phyloP scores from a whole-genome alignment of 2,329 filamentous ascomycete species.

The Fusarium poae region DNA sequence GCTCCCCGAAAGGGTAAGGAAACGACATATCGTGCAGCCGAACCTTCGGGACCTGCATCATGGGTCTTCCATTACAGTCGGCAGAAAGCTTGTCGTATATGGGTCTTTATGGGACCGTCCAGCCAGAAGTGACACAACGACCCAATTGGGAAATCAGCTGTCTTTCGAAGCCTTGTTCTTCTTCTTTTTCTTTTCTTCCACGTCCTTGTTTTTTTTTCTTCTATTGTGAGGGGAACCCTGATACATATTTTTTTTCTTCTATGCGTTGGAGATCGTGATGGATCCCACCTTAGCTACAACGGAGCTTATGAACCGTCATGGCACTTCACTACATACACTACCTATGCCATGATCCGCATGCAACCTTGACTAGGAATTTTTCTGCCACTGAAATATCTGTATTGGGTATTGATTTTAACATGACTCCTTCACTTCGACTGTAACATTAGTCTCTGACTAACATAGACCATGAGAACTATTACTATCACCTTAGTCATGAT shows the following conservation, averaged over 20 bases:
- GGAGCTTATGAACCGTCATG: conserved; percentile 26
- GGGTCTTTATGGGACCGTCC: conserved; percentile 27
- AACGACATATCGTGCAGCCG: conserved; percentile 53
- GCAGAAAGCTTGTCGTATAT: conserved; percentile 46
- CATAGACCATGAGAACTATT: neutral
- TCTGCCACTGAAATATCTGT: neutral
- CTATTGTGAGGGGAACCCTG: conserved; percentile 29
- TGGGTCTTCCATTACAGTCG: conserved; percentile 33
- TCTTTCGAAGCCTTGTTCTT: conserved; percentile 30
- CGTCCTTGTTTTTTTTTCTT: conserved; percentile 6
- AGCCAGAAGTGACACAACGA: conserved; percentile 44
- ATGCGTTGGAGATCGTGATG: conserved; percentile 30
- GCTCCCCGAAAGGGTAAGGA: conserved; percentile 51
- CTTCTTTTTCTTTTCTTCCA: conserved; percentile 16
- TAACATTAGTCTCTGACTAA: conserved; percentile 8
- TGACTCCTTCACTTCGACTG: conserved; percentile 1
- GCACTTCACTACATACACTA: neutral
- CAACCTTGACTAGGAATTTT: conserved; percentile 3
- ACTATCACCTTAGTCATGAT: conserved; percentile 10
- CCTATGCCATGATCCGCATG: conserved; percentile 14
- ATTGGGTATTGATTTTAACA: neutral
- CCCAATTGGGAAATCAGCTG: conserved; percentile 50
- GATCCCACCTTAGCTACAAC: neutral
- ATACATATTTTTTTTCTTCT: conserved; percentile 1
- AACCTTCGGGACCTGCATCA: conserved; percentile 46